Base-by-base conservation (phyloP, 2,329 filamentous ascomycete genomes). In the Coniochaeta ligniaria region DNA sequence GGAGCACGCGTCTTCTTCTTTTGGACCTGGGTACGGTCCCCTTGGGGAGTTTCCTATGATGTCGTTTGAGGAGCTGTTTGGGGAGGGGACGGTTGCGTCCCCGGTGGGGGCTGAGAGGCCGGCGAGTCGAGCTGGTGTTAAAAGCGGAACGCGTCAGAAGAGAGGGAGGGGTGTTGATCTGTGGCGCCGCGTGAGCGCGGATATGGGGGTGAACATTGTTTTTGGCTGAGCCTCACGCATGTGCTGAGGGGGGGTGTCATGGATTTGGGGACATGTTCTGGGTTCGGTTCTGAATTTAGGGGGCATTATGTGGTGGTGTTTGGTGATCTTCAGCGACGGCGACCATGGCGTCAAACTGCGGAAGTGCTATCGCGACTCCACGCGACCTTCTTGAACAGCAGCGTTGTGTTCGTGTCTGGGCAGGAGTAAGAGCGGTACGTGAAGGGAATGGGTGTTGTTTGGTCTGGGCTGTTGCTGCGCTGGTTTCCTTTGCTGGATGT, bases 161-260 rank as follows among this genome's bases (percentile, higher is more conserved):
- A 58, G 41, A 16, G 59, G 41, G 3, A 54, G 63, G 59, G 68
- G 67, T 7, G 69, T 69, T 8, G 81, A 83, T 62, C 66, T 84
- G 45, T 86, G 83, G 83, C 77, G 82, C 68, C 72, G 73, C 59
- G 79, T 86, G n/a, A 83, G 82, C 66, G 73, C 76, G 60, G 82
- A 85, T 62, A 82, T 82, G 78, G 83, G 82, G 2, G 76, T 85
- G 22, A 83, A 76, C 57, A 80, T 86, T 66, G 82, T 86, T 33
- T 84, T 86, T 75, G 83, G 83, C 20, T 85, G 68, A 77, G 36
- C 6, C 26, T 36, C 6, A 16, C 14, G 31, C 11, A 55, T 6
- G 31, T 28, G 33, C 20, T 22, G n/a, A 24, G 17, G 31, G 26
- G 33, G 31, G 20, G 20, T 50, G 58, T 38, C 14, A 26, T 28